Evolutionary conservation across 2,329 filamentous ascomycete species (phyloP).

Genomic region (Ascochyta koolunga): DNA sequence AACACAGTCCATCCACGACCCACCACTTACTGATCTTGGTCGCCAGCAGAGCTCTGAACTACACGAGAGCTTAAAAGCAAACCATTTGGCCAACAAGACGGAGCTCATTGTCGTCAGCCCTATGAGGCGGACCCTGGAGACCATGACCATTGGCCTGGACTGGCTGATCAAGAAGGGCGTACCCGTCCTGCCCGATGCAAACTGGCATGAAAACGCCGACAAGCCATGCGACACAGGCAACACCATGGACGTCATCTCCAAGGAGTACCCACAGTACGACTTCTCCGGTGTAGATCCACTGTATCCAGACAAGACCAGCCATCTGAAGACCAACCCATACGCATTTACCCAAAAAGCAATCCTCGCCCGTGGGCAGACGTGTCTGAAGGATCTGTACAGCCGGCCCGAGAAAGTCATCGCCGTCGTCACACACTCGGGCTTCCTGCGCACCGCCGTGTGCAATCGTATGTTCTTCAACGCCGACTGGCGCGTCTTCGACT

Average conservation of each 20-base stretch:
- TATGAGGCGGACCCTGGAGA: slow-evolving; percentile 70
- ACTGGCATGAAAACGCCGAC: slow-evolving; percentile 64
- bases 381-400: slow-evolving; percentile 57
- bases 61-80: slow-evolving; percentile 45
- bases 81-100: slow-evolving; percentile 51
- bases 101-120: slow-evolving; percentile 67
- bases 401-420: slow-evolving; percentile 67
- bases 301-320: slow-evolving; percentile 67
- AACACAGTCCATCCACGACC: slow-evolving; percentile 46
- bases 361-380: slow-evolving; percentile 60
- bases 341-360: slow-evolving; percentile 61
- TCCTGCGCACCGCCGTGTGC: slow-evolving; percentile 63
- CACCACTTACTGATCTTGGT: slow-evolving; percentile 51
- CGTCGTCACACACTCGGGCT: slow-evolving; percentile 70
- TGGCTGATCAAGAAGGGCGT: slow-evolving; percentile 61
- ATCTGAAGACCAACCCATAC: slow-evolving; percentile 51
- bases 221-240: slow-evolving; percentile 68
- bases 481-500: slow-evolving; percentile 69
- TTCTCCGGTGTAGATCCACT: slow-evolving; percentile 63
- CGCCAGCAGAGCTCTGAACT: slow-evolving; percentile 50
- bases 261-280: slow-evolving; percentile 63
- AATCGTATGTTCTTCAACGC: slow-evolving; percentile 61
- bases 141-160: slow-evolving; percentile 62
- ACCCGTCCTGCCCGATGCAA: slow-evolving; percentile 62
- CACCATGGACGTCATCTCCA: slow-evolving; percentile 50